Base-by-base conservation (phyloP, 2,329 filamentous ascomycete species). In the Colletotrichum phormii region DNA sequence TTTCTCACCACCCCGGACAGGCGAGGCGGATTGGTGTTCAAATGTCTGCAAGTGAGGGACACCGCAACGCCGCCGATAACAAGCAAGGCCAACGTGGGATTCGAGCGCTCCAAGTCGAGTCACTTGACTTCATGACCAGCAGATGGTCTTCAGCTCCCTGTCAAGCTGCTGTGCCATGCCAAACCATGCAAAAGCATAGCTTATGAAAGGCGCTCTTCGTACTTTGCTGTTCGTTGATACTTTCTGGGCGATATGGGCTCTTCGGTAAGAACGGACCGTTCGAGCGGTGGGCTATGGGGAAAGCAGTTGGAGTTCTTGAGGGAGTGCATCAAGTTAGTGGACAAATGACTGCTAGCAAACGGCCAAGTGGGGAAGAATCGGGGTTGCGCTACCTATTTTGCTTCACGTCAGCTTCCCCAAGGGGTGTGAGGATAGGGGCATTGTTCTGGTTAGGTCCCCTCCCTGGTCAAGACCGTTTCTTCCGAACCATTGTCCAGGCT, bases 191-290 rank as follows among this genome's bases (percentile, higher is more conserved):
- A 18, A 8, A 42, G 37, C 37, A 42, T 42, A 18, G 15, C 18
- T 49, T 4, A 9, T 22, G 18, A 49, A 49, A 22, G 42, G 15
- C 42, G 42, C 15, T 46, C 42, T 46, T 18, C 18, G 42, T 22
- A 49, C 42, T 49, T 49, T 49, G 9, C 4, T 49, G 9, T 49
- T 42, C 15, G 13, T 18, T 49, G 18, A 18, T 22, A 7, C 72
- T 74, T 78, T 72, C 73, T 76, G 77, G 78, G 76, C 76, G 66
- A 79, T 79, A 81, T 79, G 79, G 80, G 77, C 80, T 83, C 76
- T 75, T 80, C 83, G 83, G 83, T 80, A 81, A 78, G 79, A 76
- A 78, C 83, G 83, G 83, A 82, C 83, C 83, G 83, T 78, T 74
- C 76, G 80, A 79, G 82, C 82, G 81, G 78, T 77, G 67, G 75